phyloP scores from a whole-genome alignment of 2,329 filamentous ascomycete genomes.

The Sphaerostilbella broomeana region DNA sequence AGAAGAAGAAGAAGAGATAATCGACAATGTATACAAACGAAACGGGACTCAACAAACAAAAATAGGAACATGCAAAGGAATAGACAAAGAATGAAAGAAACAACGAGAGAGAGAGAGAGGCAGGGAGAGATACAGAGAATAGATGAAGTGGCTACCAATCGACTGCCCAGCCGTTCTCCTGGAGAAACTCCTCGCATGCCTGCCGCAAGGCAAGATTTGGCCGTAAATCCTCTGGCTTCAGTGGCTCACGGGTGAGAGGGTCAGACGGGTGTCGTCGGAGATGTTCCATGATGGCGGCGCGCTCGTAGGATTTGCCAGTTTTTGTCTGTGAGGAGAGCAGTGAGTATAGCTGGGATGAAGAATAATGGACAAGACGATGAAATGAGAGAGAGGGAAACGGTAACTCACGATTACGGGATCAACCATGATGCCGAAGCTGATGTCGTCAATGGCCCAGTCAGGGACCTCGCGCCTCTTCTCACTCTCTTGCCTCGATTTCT shows the following conservation, averaged over 20 bases:
- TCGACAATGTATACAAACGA: not conserved
- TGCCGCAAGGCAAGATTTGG: constrained; percentile 76
- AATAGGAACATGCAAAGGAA: not conserved
- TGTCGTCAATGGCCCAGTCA: constrained; percentile 71
- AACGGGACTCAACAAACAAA: not conserved
- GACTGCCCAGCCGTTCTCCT: constrained; percentile 84
- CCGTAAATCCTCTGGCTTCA: constrained; percentile 62
- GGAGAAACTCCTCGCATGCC: constrained; percentile 78
- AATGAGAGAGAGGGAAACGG: not conserved
- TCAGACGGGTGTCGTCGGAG: constrained; percentile 69
- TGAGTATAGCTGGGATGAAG: too few species aligned
- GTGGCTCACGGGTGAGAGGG: constrained; percentile 73
- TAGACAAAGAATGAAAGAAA: not conserved
- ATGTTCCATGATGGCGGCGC: constrained; percentile 78
- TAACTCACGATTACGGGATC: constrained; percentile 55
- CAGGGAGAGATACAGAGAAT: not conserved
- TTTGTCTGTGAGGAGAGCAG: constrained; percentile 49
- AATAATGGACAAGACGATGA: not conserved
- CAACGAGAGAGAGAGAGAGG: not conserved
- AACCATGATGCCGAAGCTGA: constrained; percentile 66
- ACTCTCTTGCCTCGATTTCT: constrained; percentile 38
- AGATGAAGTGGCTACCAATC: constrained; percentile 61
- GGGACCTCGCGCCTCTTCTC: constrained; percentile 56
- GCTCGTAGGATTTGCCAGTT: constrained; percentile 85
- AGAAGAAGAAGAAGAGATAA: too few species aligned